Evolutionary conservation across 2,329 filamentous ascomycete species (phyloP), one percentile per base, ranked within the genome.

Genomic region (Monosporascus sp.): DNA sequence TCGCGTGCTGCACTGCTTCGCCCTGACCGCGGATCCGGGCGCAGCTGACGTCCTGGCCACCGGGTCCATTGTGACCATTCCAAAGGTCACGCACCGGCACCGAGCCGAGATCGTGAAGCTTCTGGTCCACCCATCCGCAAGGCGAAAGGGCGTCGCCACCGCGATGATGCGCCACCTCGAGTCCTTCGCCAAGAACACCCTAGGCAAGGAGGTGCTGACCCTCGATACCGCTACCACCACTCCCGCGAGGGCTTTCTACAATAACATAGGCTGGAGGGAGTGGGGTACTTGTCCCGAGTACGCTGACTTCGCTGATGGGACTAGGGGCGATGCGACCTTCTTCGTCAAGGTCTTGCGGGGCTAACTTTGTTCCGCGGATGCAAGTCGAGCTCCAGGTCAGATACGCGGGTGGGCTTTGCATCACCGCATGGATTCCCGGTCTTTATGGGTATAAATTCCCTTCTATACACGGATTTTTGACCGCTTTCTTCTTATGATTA

Each of bases 91-190:
- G 11, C 63, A 68, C 27, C 25, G 47, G 17, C 58, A 63, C 57
- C 58, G 58, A 18, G 65, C 56, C 44, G 64, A 67, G 54, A 51
- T 67, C 20, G 55, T 54, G 31, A 67, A 66, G 53, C 57, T 67
- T 9, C 60, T 67, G 27, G 63, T 67, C 17, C 55, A 58, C 44
- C 58, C 62, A 1, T 50, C 57, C 5, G 50, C 53, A 22, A 56
- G 62, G 14, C 58, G 62, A 3, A 41, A 50, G 5, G 61, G 64
- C 0, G 41, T 67, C 5, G 62, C 57, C 15, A 56, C 47, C 6
- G 50, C 37, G 7, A 50, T 65, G 53, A 65, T 67, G 63, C 48
- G 44, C 17, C 56, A 60, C 38, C 48, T 60, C 6, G 65, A 67
- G 54, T 35, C 22, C 4, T 52, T 59, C 20, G 60, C 63, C 20